These are phyloP conservation scores for Saposhnikovia divaricata DNA, from an alignment of 129 eudicot genomes.

Conservation along the genomic window DNA sequence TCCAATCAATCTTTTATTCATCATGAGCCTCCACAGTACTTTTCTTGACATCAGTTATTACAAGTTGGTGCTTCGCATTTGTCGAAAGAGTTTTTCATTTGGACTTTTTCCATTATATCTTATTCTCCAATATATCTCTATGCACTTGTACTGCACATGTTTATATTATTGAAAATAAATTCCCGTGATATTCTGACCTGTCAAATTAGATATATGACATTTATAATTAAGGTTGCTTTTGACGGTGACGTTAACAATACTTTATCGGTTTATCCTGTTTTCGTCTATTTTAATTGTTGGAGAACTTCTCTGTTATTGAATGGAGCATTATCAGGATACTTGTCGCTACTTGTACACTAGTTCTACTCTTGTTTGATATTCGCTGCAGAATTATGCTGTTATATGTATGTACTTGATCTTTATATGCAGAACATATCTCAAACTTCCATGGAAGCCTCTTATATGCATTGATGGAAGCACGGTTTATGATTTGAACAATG, in stretches of 20 bases:
- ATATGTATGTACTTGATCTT: not conserved
- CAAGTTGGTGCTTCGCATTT: not conserved
- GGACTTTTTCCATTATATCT: too few species aligned
- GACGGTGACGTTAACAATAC: not conserved
- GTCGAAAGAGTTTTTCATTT: too few species aligned
- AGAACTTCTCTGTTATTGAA: not conserved
- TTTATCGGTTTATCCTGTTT: not conserved
- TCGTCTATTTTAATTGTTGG: not conserved
- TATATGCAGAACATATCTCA: conserved; percentile 70
- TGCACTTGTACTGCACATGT: too few species aligned
- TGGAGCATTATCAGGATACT: not conserved
- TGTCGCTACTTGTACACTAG: too few species aligned
- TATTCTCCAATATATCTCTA: too few species aligned
- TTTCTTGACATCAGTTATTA: not conserved
- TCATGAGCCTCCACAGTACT: not conserved
- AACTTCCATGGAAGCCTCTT: conserved; percentile 92
- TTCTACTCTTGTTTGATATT: not conserved
- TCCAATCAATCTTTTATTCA: not conserved
- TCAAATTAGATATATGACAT: too few species aligned
- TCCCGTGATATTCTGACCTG: too few species aligned
- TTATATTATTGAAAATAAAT: too few species aligned
- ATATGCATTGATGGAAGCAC: conserved; percentile 72
- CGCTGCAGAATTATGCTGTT: not conserved
- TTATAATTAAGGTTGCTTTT: too few species aligned
- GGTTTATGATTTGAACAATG: conserved; percentile 54